Conservation (phyloP, 371 early-diverging fungal species). For the Dinochytrium kinnereticum region DNA sequence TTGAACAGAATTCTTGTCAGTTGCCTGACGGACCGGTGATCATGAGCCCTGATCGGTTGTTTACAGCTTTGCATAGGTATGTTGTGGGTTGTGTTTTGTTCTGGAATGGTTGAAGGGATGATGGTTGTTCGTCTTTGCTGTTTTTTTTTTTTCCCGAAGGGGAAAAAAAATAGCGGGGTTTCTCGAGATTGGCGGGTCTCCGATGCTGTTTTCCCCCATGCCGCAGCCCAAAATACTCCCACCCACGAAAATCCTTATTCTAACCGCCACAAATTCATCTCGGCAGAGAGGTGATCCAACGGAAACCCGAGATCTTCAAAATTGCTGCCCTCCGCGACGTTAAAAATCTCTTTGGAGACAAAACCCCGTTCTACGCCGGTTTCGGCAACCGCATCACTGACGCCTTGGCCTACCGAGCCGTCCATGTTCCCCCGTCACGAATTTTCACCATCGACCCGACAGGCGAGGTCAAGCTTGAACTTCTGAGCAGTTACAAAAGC, state of each 20-base stretch:
- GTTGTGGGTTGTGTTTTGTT: not conserved
- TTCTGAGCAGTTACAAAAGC: constrained; percentile 75
- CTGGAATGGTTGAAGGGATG: no score
- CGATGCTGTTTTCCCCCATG: no score
- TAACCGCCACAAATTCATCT: constrained; percentile 14
- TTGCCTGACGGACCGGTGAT: constrained; percentile 98
- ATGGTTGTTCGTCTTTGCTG: no score
- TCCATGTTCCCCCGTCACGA: constrained; percentile 89
- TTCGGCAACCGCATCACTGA: constrained; percentile 98
- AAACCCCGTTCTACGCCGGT: constrained; percentile 95
- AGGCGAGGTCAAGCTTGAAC: constrained; percentile 92
- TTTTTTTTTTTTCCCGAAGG: no score
- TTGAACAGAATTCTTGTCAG: constrained; percentile 86
- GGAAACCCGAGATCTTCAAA: constrained; percentile 97
- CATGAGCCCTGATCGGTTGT: constrained; percentile 95
- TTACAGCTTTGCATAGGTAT: constrained; percentile 86
- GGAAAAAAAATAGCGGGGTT: no score
- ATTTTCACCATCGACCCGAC: constrained; percentile 97
- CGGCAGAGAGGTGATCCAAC: constrained; percentile 87
- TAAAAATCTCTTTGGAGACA: constrained; percentile 75
- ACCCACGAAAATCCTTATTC: not conserved
- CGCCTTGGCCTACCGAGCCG: constrained; percentile 93
- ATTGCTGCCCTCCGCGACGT: constrained; percentile 97
- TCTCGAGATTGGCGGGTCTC: no score
- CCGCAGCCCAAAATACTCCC: no score